Conservation (phyloP, 2,329 filamentous ascomycete species). For the Xylariomycetidae sp. region DNA sequence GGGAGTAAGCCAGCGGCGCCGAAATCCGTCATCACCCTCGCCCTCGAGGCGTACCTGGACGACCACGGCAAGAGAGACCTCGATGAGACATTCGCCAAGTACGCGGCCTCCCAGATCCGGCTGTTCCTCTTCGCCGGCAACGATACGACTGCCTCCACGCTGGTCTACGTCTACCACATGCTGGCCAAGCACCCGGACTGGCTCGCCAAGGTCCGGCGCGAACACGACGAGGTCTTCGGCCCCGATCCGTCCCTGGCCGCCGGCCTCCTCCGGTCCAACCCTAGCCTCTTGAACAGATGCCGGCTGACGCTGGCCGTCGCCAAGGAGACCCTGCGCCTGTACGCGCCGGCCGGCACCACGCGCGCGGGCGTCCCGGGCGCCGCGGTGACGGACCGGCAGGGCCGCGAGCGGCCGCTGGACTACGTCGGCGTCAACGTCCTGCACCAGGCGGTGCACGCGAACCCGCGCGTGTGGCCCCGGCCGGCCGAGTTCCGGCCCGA, state of each 20-base stretch:
- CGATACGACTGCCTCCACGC: slow-evolving; percentile 2
- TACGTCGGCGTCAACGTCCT: neutral
- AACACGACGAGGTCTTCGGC: slow-evolving; percentile 4
- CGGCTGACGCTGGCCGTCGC: slow-evolving; percentile 2
- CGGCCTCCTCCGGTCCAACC: neutral
- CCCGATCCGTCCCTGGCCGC: neutral
- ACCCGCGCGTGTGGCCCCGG: slow-evolving; percentile 6
- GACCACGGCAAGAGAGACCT: slow-evolving; percentile 3
- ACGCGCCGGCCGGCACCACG: slow-evolving; percentile 2
- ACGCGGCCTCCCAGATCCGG: slow-evolving; percentile 4
- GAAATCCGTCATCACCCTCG: slow-evolving; percentile 8
- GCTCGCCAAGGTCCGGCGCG: neutral
- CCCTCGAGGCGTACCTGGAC: slow-evolving; percentile 8
- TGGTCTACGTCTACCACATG: slow-evolving; percentile 5
- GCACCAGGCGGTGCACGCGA: slow-evolving; percentile 5
- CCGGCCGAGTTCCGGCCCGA: slow-evolving; percentile 7
- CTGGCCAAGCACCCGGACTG: slow-evolving; percentile 4
- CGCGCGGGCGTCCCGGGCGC: slow-evolving; percentile 2
- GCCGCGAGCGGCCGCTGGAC: slow-evolving; percentile 1
- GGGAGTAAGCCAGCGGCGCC: slow-evolving; percentile 1
- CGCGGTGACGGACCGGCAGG: slow-evolving; percentile 3
- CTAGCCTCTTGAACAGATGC: slow-evolving; percentile 2
- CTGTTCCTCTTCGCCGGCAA: slow-evolving; percentile 6
- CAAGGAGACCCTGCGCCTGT: slow-evolving; percentile 9
- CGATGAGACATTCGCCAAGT: slow-evolving; percentile 4